A percentile compares a stretch with the other conserved stretches of the same genome.
Conservation (phyloP, 2,329 filamentous ascomycete genomes). For the Trichoderma harzianum region DNA sequence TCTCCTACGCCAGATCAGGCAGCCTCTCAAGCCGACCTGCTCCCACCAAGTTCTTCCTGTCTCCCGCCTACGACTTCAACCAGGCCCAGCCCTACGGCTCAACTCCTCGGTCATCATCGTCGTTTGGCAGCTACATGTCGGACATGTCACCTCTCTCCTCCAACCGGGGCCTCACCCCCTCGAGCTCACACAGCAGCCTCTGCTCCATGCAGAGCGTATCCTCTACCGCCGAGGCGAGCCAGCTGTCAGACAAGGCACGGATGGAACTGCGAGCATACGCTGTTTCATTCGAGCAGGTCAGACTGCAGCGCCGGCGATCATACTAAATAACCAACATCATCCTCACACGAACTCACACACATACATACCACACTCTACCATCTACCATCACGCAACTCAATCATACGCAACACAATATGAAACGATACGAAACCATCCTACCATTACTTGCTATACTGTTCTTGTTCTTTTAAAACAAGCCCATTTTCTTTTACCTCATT, state of each 20-base stretch:
- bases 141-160: slow-evolving; percentile 17
- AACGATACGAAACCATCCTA: slow-evolving; percentile 23
- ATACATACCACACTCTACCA: not conserved
- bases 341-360: not conserved
- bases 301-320: slow-evolving; percentile 57
- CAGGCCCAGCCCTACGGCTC: slow-evolving; percentile 57
- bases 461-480: slow-evolving; percentile 13
- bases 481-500: slow-evolving; percentile 13
- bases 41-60: slow-evolving; percentile 59
- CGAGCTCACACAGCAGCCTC: slow-evolving; percentile 80
- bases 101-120: slow-evolving; percentile 40
- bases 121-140: slow-evolving; percentile 26
- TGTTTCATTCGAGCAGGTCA: slow-evolving; percentile 81
- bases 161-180: slow-evolving; percentile 56
- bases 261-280: slow-evolving; percentile 82
- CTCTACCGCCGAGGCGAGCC: slow-evolving; percentile 47
- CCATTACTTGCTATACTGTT: slow-evolving; percentile 19
- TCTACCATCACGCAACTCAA: slow-evolving; percentile 32
- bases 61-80: slow-evolving; percentile 73
- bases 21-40: slow-evolving; percentile 21
- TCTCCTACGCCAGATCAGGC: slow-evolving; percentile 51
- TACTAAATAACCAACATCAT: slow-evolving; percentile 38
- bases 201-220: slow-evolving; percentile 69
- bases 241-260: slow-evolving; percentile 71
- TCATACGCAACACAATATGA: slow-evolving; percentile 24